Evolutionary conservation across 345 rosid genomes (phyloP), one percentile per base, ranked within the genome.

Genomic region (Atalantia buxifolia): DNA sequence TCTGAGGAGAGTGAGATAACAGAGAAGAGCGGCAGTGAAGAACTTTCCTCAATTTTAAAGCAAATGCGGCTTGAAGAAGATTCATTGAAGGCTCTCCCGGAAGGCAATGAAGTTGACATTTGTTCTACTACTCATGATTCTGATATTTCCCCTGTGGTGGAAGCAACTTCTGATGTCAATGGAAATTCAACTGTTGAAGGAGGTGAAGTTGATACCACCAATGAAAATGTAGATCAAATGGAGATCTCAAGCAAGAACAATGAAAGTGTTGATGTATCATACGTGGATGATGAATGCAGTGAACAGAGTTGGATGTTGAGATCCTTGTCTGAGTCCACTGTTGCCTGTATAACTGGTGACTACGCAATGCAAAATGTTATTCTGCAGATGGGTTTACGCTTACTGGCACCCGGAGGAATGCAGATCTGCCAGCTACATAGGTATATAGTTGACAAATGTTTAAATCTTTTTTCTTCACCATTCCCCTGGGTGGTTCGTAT

Each of bases 301-400:
- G 97, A 94, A 86, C 92, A 94, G 81, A 94, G 97, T 79, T 90
- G 94, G 97, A 86, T 89, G 82, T 67, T 89, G 79, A 92, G 95
- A 83, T 92, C 97, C 27, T 83, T 96, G 40, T 92, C 99, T 1
- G 98, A 96, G 81, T 96, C 99, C n/a, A 90, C 88, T 78, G 92
- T 96, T 22, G 98, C 98, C 76, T 94, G 99, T 81, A 86, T 96
- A 69, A 96, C 98, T 68, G 86, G 92, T 76, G 99, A 96, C 85
- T 94, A 76, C 82, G 98, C 99, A 2, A 94, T 94, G 98, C 98
- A 96, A 85, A 96, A 96, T 83, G 98, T 92, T 82, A 89, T 96
- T 69, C 90, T 96, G 76, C 99, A 92, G 89, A 92, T 96, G 93
- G 99, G 98, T 28, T 90, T 96, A 76, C 91, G 98, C 50, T 83